Percentiles rank a stretch among this genome's conserved stretches.
These are phyloP conservation scores for Picea glauca DNA, from an alignment of 75 land plant species.

Conservation along the genomic window DNA sequence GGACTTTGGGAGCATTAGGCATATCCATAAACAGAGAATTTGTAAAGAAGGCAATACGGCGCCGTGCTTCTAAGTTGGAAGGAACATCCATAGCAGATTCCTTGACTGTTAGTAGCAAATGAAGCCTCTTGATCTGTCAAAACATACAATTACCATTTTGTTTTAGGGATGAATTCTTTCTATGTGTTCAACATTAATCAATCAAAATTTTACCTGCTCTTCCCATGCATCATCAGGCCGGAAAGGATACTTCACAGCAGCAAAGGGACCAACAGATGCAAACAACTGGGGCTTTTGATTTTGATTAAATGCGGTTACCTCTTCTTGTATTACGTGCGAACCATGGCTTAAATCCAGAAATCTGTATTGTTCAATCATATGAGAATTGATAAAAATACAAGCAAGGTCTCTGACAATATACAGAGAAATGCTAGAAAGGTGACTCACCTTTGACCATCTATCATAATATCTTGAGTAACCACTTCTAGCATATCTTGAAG, in stretches of 20 bases:
- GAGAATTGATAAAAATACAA: not conserved
- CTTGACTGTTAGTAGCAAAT: conserved; percentile 79
- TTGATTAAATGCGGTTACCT: conserved; percentile 2
- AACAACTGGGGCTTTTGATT: conserved; percentile 32
- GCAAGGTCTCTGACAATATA: not conserved
- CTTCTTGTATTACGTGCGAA: conserved; percentile 10
- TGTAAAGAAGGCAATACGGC: conserved; percentile 92
- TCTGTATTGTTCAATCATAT: conserved; percentile 16
- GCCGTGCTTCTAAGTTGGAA: conserved; percentile 85
- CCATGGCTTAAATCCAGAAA: conserved; percentile 22
- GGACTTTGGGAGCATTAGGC: conserved; percentile 90
- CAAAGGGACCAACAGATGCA: conserved; percentile 26
- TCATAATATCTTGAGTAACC: conserved; percentile 71
- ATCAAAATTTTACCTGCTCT: conserved; percentile 59
- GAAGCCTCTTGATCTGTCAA: conserved; percentile 75
- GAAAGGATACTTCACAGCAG: conserved; percentile 54
- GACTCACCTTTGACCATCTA: conserved; percentile 42
- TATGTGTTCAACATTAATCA: not conserved
- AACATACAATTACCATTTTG: not conserved
- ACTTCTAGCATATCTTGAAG: conserved; percentile 95
- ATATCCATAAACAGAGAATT: conserved; percentile 96
- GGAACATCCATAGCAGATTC: conserved; percentile 96
- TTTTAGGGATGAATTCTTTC: not conserved
- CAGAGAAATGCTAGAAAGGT: not conserved
- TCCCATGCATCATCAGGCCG: conserved; percentile 31